Evolutionary conservation across 257 asterid genomes (phyloP), one percentile per base, ranked within the genome.

Genomic region (Cordia subcordata): DNA sequence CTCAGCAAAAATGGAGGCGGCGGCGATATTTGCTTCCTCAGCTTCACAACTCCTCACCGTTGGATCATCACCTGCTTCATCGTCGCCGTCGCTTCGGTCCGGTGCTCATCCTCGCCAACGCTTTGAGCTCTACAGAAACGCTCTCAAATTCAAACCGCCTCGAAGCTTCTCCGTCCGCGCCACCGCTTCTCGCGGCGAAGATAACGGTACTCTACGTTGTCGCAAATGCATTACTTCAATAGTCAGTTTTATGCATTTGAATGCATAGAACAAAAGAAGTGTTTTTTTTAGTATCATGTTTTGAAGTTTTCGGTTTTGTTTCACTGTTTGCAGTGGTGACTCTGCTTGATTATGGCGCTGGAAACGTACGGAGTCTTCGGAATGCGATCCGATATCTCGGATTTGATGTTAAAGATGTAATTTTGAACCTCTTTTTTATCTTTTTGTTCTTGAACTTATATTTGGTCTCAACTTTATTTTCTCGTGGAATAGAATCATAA

Each of bases 341-440:
- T 52, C 67, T 88, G 81, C 99, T 93, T 61, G 99, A 93, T 66
- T 93, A 93, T 40, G 97, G 99, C 61, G 99, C 99, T 50, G 99
- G 99, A 68, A 93, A 93, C 69, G 97, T 93, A 45, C 90, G 97
- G 23, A 93, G 99, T 74, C 57, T 93, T 53, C 72, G 96, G 58
- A 93, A 93, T 69, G 99, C 99, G 33, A 82, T 92, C 72, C 84
- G 86, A 1, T 67, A 53, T 52, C 87, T 92, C 20, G 99, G 99
- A 54, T 92, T 71, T 66, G 80, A 77, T 18, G 82, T 88, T 64
- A 82, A 78, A 73, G 99, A 92, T 64, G 99, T 92, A 79, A 51
- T 54, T 12, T 58, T 51, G 18, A 3, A 13, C 49, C 11, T 10
- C 46, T 44, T 42, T 46, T 55, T 32, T 39, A n/a, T 18, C 52